Percentiles rank a stretch among this genome's conserved stretches.
Evolutionary conservation across 2,329 filamentous ascomycete genomes (phyloP).

Genomic region (Cercospora sp.): DNA sequence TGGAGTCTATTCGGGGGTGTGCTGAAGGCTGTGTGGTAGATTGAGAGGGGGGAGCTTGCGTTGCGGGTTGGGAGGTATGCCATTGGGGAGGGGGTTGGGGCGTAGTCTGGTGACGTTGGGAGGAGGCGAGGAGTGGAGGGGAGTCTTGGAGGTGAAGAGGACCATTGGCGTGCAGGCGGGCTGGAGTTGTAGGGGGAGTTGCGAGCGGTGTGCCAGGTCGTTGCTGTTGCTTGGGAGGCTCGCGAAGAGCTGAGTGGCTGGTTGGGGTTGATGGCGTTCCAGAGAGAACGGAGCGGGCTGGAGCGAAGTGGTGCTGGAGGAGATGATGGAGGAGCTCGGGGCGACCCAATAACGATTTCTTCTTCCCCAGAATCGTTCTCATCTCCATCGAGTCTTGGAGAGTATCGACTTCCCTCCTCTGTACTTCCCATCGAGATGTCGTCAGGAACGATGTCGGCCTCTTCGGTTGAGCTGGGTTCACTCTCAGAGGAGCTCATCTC

Average conservation of each 20-base stretch:
- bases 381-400: not conserved
- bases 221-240: not conserved
- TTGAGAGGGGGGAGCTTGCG: not conserved
- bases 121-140: not conserved
- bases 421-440: not conserved
- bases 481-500: not conserved
- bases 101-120: not conserved
- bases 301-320: not conserved
- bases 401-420: not conserved
- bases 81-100: not conserved
- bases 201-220: not conserved
- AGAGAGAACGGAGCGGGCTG: not conserved
- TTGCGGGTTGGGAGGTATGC: not conserved
- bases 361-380: not conserved
- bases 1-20: not conserved
- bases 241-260: not conserved
- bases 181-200: not conserved
- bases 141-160: not conserved
- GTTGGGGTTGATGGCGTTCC: not conserved
- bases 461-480: not conserved
- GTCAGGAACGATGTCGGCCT: not conserved
- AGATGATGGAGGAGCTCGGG: not conserved
- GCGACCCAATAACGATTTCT: not conserved
- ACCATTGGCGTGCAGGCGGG: not conserved
- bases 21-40: not conserved